Conservation (phyloP, 805 yeast species). For the Wickerhamiella occidentalis region DNA sequence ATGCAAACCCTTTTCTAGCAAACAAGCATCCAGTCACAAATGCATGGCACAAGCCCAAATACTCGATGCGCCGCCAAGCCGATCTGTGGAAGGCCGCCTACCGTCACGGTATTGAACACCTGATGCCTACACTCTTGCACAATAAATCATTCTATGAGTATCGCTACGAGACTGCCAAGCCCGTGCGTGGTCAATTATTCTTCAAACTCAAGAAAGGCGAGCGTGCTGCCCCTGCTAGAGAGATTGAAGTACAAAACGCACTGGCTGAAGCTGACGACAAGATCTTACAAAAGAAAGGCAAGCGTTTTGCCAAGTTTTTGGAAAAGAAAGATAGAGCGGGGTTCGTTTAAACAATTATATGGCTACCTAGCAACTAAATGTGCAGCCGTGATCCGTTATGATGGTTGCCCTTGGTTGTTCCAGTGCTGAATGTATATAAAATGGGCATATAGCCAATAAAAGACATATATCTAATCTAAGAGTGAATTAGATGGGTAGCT, state of each 20-base stretch:
- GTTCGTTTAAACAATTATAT: slow-evolving; percentile 10
- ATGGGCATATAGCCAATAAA: neutral
- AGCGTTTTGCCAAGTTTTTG: slow-evolving; percentile 23
- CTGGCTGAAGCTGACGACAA: slow-evolving; percentile 53
- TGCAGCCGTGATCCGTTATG: neutral
- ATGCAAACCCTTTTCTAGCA: slow-evolving; percentile 78
- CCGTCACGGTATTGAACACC: slow-evolving; percentile 64
- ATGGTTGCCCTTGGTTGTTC: neutral
- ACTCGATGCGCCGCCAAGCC: slow-evolving; percentile 69
- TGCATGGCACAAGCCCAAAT: slow-evolving; percentile 63
- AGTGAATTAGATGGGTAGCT: too few relatives aligned
- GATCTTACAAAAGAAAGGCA: slow-evolving; percentile 53
- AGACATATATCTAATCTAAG: neutral
- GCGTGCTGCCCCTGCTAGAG: slow-evolving; percentile 42
- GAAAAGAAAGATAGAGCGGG: slow-evolving; percentile 14
- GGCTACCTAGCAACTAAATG: neutral
- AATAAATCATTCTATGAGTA: slow-evolving; percentile 64
- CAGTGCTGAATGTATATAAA: neutral
- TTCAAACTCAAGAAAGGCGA: slow-evolving; percentile 81
- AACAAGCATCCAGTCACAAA: slow-evolving; percentile 74
- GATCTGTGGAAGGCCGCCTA: slow-evolving; percentile 74
- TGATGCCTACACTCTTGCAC: slow-evolving; percentile 55
- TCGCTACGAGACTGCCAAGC: slow-evolving; percentile 54
- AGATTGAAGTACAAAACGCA: slow-evolving; percentile 52
- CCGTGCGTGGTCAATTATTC: slow-evolving; percentile 61